Base-by-base conservation (phyloP, 805 yeast species). In the Diddensiella transvaalensis region DNA sequence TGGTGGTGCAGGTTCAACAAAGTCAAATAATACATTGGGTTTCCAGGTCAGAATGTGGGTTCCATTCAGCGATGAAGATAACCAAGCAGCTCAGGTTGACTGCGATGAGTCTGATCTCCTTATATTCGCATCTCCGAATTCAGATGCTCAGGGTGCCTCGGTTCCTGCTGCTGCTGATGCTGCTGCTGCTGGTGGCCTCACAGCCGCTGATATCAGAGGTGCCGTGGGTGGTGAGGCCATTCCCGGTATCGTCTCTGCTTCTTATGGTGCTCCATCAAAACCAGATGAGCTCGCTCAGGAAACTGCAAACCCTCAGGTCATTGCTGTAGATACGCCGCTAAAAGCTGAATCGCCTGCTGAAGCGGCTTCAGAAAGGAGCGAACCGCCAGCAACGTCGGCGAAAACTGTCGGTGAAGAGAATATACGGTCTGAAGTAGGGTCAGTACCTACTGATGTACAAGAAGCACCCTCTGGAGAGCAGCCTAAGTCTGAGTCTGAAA, bases 141-240 rank as follows among this genome's bases (percentile, higher is more conserved):
- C n/a, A n/a, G 59, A 60, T 42, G 46, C 35, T 4, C 54, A 46
- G n/a, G 71, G 61, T 59, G 39, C 44, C 18, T 32, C 36, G 19
- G 51, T 30, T 29, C 45, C 26, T 36, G 58, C 60, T 42, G 46
- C 33, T 4, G 54, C 47, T 3, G 61, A 56, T 3, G 47, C 50
- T 13, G 48, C 50, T 21, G 47, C 53, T 3, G 62, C 58, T 32
- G 70, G 66, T 4, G 59, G 64, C 4, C 61, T 76, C 18, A 67
- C 73, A 3, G 75, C 70, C 35, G 74, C 68, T 23, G 80, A 76
- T 48, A 76, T 76, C 37, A 69, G 80, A 58, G 82, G 79, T 10
- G 82, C 82, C 3, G 80, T 76, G 3, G 78, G 77, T 5, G 73
- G 69, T 18, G 77, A 70, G 42, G 64, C 77, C 1, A 72, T 73